Evolutionary conservation across 1,284 basidiomycete species (phyloP).

Genomic region (Ustilago sp.): DNA sequence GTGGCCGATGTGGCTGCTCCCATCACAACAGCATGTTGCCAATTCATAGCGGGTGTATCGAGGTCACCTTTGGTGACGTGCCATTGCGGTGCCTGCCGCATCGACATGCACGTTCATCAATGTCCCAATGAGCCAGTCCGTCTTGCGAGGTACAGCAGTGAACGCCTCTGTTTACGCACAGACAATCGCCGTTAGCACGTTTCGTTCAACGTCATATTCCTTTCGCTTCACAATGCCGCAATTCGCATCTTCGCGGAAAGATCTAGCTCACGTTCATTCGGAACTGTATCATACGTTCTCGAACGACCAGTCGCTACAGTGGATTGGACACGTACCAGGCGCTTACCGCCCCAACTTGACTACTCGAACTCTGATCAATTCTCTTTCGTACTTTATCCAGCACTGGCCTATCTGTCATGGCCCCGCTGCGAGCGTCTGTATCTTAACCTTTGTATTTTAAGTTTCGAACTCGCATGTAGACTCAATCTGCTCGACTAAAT

Average conservation of each 20-base stretch:
- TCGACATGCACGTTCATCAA: background rate
- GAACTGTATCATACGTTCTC: background rate
- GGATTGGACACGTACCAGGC: background rate
- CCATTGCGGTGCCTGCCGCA: background rate
- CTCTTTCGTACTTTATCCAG: constrained; percentile 1
- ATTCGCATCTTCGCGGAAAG: background rate
- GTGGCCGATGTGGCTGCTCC: background rate
- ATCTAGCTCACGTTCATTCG: background rate
- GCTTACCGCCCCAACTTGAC: background rate
- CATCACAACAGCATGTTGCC: background rate
- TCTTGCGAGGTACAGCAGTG: no score
- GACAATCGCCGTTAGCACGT: background rate
- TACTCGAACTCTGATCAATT: background rate
- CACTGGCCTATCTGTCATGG: background rate
- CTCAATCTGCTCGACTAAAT: background rate
- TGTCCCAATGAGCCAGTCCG: no score
- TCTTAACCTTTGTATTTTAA: background rate
- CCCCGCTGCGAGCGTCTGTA: background rate
- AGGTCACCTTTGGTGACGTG: background rate
- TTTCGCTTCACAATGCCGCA: background rate
- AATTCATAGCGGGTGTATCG: background rate
- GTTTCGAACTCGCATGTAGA: background rate
- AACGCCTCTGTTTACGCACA: background rate
- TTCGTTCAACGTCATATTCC: background rate
- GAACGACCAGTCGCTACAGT: background rate